phyloP scores from a whole-genome alignment of 805 yeast genomes.

The Cyberlindnera euphorbiae region DNA sequence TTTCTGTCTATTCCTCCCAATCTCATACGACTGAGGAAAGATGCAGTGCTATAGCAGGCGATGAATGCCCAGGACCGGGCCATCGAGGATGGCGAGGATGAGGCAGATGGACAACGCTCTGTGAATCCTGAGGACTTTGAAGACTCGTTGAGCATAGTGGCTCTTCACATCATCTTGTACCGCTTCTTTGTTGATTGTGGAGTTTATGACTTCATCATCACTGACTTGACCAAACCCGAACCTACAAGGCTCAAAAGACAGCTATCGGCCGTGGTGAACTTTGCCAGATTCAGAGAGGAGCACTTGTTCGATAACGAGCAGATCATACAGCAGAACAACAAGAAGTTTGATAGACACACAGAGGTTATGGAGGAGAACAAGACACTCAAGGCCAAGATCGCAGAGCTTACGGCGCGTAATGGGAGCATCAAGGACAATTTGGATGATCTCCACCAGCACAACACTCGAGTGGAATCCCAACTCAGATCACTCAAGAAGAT shows the following conservation, averaged over 20 bases:
- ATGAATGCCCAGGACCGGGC: neutral
- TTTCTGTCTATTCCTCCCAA: constrained; percentile 49
- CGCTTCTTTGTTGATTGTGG: constrained; percentile 70
- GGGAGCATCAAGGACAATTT: constrained; percentile 28
- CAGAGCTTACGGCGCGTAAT: constrained; percentile 30
- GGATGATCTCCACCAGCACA: constrained; percentile 43
- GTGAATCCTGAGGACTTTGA: constrained; percentile 26
- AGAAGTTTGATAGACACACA: constrained; percentile 41
- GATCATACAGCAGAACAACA: constrained; percentile 50
- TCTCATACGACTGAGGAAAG: constrained; percentile 17
- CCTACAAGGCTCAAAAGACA: constrained; percentile 56
- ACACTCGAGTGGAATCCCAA: constrained; percentile 54
- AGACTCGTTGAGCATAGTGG: constrained; percentile 45
- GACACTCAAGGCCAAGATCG: constrained; percentile 31
- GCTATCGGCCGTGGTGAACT: constrained; percentile 79
- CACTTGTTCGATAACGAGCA: constrained; percentile 66
- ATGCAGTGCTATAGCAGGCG: constrained; percentile 10
- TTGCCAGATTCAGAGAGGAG: constrained; percentile 78
- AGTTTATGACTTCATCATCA: constrained; percentile 66
- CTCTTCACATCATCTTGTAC: constrained; percentile 54
- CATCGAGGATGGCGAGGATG: constrained; percentile 1
- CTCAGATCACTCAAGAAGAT: constrained; percentile 53
- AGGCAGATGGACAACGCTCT: constrained; percentile 10
- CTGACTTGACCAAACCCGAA: constrained; percentile 80
- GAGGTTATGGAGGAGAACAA: constrained; percentile 38